Base-by-base conservation (phyloP, 768 basidiomycete species). In the Phlegmacium glaucopus region DNA sequence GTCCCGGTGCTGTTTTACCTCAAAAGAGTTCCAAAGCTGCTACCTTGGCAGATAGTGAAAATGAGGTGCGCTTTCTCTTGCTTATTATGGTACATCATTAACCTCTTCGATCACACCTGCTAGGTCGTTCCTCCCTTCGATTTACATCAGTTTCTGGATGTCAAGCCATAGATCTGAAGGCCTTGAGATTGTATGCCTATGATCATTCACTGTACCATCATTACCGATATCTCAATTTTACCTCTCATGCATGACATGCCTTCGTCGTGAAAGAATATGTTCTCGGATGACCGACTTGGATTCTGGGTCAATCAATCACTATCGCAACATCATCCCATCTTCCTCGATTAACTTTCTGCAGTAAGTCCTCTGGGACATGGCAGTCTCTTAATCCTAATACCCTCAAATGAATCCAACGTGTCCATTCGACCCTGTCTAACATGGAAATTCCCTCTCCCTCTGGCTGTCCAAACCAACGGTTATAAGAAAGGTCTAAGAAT, bases 401-500 rank as follows among this genome's bases (percentile, higher is more conserved):
- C 48, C 68, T 65, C 47, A 90, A 59, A 28, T 72, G 59, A 28
- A 63, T 68, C 79, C 80, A 82, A 32, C 76, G 72, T 5, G 47
- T 49, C 87, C 86, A 90, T 35, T 78, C 72, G 4, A 84, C 64
- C 34, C 74, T 74, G 41, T 76, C 75, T 15, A 85, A 52, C 9
- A 66, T 64, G 39, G 68, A 58, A 22, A 62, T 51, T 7, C 61
- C 66, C 16, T 69, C 68, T 16, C 54, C 59, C 9, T 58, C 53
- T 13, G 53, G 52, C 9, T 57, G 50, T 11, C 52, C 58, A 9
- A 77, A 58, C 76, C 76, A 77, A 2, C 47, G 35, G 47, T 88
- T 89, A 60, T 76, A 86, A 1, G 87, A 90, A 39, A 90, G 60
- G 58, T 89, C 87, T 28, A 89, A 61, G 18, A 82, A 57, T 16